Evolutionary conservation across 257 asterid species (phyloP), one percentile per base, ranked within the genome.

Genomic region (Primulina tabacum): DNA sequence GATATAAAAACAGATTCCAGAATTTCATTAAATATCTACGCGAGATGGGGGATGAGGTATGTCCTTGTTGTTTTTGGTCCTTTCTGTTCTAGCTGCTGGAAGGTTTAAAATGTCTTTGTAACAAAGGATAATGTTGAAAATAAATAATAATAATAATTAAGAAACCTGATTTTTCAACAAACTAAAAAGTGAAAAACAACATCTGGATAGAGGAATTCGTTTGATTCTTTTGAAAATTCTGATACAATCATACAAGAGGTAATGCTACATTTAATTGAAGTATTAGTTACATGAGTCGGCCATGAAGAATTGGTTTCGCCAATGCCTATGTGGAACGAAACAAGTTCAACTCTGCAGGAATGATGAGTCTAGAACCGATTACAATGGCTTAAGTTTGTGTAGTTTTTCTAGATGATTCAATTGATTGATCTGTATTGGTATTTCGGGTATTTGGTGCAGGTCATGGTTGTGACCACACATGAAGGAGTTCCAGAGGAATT

Each of bases 21-120:
- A 94, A 91, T 81, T 94, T 94, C 81, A 94, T 94, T 65, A 88
- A 74, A 80, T 89, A 94, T 85, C 87, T 94, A 59, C 95, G 97
- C 8, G 99, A 94, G 79, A 91, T 94, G 99, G 99, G 99, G 40
- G 99, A 94, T 77, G 99, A 94, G 99, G 98, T 94, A 80, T 71
- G 72, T 60, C 63, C 57, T 20, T 76, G n/a, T 58, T 63, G 52
- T 71, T 52, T 65, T 2, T 37, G 17, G 30, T 65, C 56, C 3
- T 74, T 57, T 66, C 6, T 12, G 55, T 43, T 43, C 55, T 12
- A 16, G 20, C 57, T 17, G 20, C 57, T 50, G 57, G 57, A 50
- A 17, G 5, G 18, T 50, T 50, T 17, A 1, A 16, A 7, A 14
- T 16, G 57, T 17, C 8, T 50, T 5, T 50, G 8, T 17, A 4